Conservation (phyloP, 140 eudicot species). For the Flaveria floridana region DNA sequence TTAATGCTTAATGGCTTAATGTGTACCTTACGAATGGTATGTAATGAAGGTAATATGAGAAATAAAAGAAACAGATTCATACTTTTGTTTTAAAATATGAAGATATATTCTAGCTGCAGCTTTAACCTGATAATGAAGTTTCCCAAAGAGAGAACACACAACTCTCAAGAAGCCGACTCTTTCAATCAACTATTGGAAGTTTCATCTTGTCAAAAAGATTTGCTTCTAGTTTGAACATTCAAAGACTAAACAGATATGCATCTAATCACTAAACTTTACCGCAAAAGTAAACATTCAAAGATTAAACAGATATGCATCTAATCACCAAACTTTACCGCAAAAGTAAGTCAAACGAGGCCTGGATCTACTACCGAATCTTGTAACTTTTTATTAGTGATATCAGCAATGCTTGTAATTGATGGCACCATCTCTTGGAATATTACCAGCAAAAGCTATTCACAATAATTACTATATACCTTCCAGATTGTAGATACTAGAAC, state of each 20-base stretch:
- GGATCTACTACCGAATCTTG: neutral
- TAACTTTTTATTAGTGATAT: slow-evolving; percentile 7
- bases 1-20: neutral
- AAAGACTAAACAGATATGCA: slow-evolving; percentile 1
- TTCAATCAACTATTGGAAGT: slow-evolving; percentile 5
- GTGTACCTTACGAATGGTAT: neutral
- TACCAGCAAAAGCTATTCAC: slow-evolving; percentile 19
- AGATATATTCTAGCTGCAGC: slow-evolving; percentile 4
- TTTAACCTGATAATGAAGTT: neutral
- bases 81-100: neutral
- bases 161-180: slow-evolving; percentile 16
- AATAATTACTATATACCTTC: slow-evolving; percentile 14
- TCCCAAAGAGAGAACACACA: neutral
- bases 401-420: slow-evolving; percentile 15
- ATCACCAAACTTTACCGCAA: neutral
- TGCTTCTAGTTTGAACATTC: slow-evolving; percentile 1
- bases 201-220: slow-evolving; percentile 3
- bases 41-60: neutral
- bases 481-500: slow-evolving; percentile 7
- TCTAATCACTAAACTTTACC: neutral
- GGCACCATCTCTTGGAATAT: slow-evolving; percentile 7
- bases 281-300: neutral
- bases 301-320: slow-evolving; percentile 3
- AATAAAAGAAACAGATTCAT: neutral
- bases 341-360: slow-evolving; percentile 1